Percentiles rank a stretch among this genome's conserved stretches.
phyloP scores from a whole-genome alignment of 2,329 filamentous ascomycete species.

The Sphaerulina musiva region DNA sequence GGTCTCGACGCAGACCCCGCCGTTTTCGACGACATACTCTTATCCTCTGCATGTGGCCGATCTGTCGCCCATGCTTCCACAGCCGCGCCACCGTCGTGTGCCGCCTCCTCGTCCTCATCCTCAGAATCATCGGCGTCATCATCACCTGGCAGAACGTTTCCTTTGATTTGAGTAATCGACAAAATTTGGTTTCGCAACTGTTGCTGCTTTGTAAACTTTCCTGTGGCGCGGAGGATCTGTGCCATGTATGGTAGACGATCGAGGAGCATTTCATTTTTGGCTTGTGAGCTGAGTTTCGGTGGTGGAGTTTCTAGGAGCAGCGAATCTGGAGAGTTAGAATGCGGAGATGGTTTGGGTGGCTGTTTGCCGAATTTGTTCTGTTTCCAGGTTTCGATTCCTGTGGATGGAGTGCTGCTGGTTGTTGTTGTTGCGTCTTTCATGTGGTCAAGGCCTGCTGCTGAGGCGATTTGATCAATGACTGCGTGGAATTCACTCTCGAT shows the following conservation, averaged over 20 bases:
- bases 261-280: slow-evolving; percentile 67
- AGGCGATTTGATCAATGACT: slow-evolving; percentile 42
- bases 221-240: slow-evolving; percentile 47
- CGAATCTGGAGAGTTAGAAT: neutral
- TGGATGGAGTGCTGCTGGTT: neutral
- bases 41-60: slow-evolving; percentile 28
- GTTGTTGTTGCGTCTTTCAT: slow-evolving; percentile 29
- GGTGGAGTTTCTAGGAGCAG: neutral
- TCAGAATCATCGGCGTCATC: slow-evolving; percentile 28
- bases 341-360: neutral
- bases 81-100: slow-evolving; percentile 11
- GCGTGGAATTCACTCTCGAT: slow-evolving; percentile 65
- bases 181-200: slow-evolving; percentile 58
- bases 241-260: slow-evolving; percentile 83
- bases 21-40: slow-evolving; percentile 9
- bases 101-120: slow-evolving; percentile 13
- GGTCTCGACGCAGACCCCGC: slow-evolving; percentile 9
- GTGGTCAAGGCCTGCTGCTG: slow-evolving; percentile 39
- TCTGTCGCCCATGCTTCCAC: slow-evolving; percentile 42
- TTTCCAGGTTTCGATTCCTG: slow-evolving; percentile 23
- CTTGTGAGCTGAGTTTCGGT: slow-evolving; percentile 35
- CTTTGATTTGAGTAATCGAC: slow-evolving; percentile 54
- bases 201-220: slow-evolving; percentile 15
- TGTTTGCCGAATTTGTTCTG: slow-evolving; percentile 3
- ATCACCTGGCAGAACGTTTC: slow-evolving; percentile 15